phyloP scores from a whole-genome alignment of 2,329 filamentous ascomycete genomes.

The Fusarium sp. region DNA sequence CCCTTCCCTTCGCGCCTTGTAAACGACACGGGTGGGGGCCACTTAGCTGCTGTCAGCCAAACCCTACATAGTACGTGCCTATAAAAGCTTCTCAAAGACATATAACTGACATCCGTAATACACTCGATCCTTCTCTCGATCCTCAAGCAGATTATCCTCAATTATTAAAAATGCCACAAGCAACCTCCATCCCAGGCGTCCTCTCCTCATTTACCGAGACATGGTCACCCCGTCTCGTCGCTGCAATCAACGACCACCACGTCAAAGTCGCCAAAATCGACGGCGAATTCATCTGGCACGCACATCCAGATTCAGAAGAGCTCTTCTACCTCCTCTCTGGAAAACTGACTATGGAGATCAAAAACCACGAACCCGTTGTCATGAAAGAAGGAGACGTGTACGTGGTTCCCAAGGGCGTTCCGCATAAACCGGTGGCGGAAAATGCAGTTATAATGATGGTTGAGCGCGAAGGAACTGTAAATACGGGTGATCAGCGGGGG shows the following conservation, averaged over 20 bases:
- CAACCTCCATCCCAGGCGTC: constrained; percentile 42
- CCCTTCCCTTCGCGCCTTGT: constrained; percentile 19
- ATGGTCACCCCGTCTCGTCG: constrained; percentile 50
- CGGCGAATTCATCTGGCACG: constrained; percentile 55
- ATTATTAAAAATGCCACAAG: constrained; percentile 24
- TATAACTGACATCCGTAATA: no score
- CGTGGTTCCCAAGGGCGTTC: constrained; percentile 51
- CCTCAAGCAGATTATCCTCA: not conserved
- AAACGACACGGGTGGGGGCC: constrained; percentile 7
- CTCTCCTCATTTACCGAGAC: constrained; percentile 46
- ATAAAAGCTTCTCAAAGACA: not conserved
- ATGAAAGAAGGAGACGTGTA: constrained; percentile 51
- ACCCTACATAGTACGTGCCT: not conserved
- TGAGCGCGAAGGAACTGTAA: constrained; percentile 49
- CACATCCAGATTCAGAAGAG: constrained; percentile 55
- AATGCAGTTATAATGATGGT: constrained; percentile 53
- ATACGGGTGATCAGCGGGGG: constrained; percentile 44
- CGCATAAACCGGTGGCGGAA: constrained; percentile 52
- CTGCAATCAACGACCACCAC: constrained; percentile 52
- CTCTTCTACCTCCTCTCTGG: constrained; percentile 54
- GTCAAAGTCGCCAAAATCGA: constrained; percentile 55
- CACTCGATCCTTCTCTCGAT: no score
- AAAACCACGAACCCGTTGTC: constrained; percentile 43
- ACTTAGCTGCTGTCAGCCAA: no score
- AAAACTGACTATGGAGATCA: constrained; percentile 50